A percentile compares a stretch with the other conserved stretches of the same genome.
phyloP scores from a whole-genome alignment of 2,329 filamentous ascomycete genomes.

The Fusarium sterilihyphosum region DNA sequence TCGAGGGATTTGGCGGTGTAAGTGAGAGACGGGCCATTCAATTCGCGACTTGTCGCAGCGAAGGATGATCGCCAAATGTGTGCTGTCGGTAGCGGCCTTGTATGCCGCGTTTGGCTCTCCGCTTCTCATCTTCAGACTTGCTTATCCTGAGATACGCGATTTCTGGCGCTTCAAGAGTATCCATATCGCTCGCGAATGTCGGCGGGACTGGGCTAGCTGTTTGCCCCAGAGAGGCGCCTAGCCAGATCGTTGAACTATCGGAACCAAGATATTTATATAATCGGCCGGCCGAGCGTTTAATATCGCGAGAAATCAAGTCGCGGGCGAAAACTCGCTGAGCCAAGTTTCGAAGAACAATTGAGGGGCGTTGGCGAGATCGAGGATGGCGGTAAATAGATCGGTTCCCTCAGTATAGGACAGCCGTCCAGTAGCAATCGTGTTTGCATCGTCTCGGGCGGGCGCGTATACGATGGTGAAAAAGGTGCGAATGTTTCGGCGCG shows the following conservation, averaged over 20 bases:
- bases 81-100: neutral
- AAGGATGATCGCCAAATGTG: neutral
- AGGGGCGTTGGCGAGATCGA: neutral
- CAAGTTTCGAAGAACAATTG: neutral
- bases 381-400: neutral
- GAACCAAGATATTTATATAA: neutral
- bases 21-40: rapidly evolving
- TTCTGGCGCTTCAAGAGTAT: neutral
- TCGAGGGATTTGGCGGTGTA: neutral
- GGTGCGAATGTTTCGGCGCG: neutral
- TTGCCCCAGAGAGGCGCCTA: neutral
- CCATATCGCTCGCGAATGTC: neutral
- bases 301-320: rapidly evolving
- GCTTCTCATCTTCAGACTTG: neutral
- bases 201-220: neutral
- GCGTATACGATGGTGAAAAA: neutral
- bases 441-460: neutral
- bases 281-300: neutral
- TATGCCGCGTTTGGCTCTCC: neutral
- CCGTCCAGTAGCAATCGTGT: neutral
- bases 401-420: neutral
- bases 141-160: neutral
- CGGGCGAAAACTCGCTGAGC: neutral
- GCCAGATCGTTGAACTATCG: neutral
- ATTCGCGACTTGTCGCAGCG: neutral